These are phyloP conservation scores for Vaccinium myrtillus DNA, from an alignment of 148 eudicot genomes.

Conservation along the genomic window DNA sequence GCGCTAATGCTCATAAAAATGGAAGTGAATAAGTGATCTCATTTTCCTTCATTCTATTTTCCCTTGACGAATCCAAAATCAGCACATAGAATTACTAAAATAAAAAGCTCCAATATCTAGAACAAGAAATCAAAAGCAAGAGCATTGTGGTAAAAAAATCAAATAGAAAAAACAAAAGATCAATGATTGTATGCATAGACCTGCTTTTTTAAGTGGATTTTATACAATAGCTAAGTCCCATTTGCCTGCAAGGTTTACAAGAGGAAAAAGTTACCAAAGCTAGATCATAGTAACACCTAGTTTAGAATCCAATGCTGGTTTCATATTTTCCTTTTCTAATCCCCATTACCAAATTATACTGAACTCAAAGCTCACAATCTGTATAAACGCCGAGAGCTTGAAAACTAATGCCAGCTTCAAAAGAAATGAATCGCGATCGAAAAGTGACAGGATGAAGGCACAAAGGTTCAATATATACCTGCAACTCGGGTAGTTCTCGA, in stretches of 20 bases:
- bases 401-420: background rate
- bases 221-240: background rate
- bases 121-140: background rate
- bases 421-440: background rate
- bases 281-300: background rate
- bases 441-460: background rate
- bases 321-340: background rate
- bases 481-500: background rate
- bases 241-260: background rate
- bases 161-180: background rate
- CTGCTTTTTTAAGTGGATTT: background rate
- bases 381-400: background rate
- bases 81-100: no score
- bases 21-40: no score
- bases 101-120: background rate
- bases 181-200: background rate
- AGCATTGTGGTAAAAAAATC: background rate
- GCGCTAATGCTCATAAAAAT: no score
- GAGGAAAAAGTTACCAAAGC: background rate
- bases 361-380: background rate
- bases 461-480: background rate
- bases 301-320: background rate
- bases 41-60: no score
- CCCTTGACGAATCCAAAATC: no score
- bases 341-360: background rate